A percentile compares a stretch with the other conserved stretches of the same genome.
Evolutionary conservation across 345 rosid species (phyloP).

Genomic region (Camelina sativa): DNA sequence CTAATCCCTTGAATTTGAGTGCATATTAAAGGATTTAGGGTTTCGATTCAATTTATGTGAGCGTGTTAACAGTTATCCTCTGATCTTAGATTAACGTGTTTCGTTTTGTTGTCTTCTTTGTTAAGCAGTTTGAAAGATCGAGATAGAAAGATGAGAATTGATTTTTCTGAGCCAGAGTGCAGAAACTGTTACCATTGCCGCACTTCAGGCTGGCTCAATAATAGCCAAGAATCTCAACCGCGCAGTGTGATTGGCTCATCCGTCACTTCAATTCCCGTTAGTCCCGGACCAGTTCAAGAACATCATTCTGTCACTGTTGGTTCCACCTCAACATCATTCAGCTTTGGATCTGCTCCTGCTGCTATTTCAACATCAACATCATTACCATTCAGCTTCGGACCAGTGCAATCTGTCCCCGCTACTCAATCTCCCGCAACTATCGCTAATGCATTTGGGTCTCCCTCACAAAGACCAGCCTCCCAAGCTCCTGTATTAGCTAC

Average conservation of each 20-base stretch:
- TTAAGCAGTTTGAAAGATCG: constrained; percentile 19
- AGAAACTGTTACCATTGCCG: constrained; percentile 17
- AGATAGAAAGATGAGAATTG: constrained; percentile 25
- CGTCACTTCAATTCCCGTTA: neutral
- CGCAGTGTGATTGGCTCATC: constrained; percentile 12
- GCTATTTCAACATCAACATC: neutral
- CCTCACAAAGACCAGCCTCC: neutral
- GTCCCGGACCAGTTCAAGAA: constrained; percentile 10
- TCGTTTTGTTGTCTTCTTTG: neutral
- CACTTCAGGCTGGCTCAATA: neutral
- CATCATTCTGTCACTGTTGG: neutral
- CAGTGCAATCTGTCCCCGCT: neutral
- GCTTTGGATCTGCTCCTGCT: neutral
- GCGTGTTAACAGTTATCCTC: neutral
- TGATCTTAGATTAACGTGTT: neutral
- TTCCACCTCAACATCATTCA: constrained; percentile 4
- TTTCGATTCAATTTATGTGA: neutral
- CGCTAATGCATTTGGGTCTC: neutral
- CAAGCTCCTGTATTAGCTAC: neutral
- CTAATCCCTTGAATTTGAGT: neutral
- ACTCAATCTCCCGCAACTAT: no score
- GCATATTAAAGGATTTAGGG: constrained; percentile 3
- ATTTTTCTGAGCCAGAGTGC: constrained; percentile 33
- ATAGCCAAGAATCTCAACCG: constrained; percentile 17
- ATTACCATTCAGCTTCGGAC: neutral